Percentiles rank a stretch among this genome's conserved stretches.
phyloP scores from a whole-genome alignment of 768 basidiomycete species.

The Grammothele lineata region DNA sequence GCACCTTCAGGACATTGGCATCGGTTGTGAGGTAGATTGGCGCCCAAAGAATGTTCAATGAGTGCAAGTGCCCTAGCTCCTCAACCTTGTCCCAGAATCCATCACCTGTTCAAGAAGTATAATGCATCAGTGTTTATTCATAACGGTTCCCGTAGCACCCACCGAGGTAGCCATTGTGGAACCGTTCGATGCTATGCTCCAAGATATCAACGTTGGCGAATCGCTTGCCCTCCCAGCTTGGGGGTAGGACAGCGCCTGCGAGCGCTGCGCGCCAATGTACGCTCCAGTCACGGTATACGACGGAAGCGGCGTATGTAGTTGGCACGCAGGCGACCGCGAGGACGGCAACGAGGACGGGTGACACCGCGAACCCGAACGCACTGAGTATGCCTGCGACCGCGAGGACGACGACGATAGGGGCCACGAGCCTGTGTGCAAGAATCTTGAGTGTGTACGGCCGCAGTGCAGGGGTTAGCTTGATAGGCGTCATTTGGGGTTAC shows the following conservation, averaged over 20 bases:
- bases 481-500: too few species aligned
- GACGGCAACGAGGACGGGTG: too few species aligned
- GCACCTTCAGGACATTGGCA: conserved; percentile 30
- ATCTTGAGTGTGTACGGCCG: too few species aligned
- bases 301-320: background rate
- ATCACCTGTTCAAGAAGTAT: conserved; percentile 19
- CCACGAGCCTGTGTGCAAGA: too few species aligned
- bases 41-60: conserved; percentile 19
- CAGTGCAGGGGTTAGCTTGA: too few species aligned
- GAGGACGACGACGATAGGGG: too few species aligned
- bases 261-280: background rate
- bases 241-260: conserved; percentile 16
- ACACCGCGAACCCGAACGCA: too few species aligned
- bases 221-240: conserved; percentile 25
- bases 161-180: too few species aligned
- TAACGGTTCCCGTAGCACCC: too few species aligned
- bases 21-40: conserved; percentile 14
- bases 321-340: conserved; percentile 4
- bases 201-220: too few species aligned
- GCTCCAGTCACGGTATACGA: background rate
- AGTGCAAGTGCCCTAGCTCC: conserved; percentile 19
- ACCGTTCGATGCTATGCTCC: too few species aligned
- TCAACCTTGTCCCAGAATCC: conserved; percentile 20
- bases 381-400: too few species aligned
- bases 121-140: background rate